phyloP scores from a whole-genome alignment of 1,284 basidiomycete species.

The Anthracocystis setariae region DNA sequence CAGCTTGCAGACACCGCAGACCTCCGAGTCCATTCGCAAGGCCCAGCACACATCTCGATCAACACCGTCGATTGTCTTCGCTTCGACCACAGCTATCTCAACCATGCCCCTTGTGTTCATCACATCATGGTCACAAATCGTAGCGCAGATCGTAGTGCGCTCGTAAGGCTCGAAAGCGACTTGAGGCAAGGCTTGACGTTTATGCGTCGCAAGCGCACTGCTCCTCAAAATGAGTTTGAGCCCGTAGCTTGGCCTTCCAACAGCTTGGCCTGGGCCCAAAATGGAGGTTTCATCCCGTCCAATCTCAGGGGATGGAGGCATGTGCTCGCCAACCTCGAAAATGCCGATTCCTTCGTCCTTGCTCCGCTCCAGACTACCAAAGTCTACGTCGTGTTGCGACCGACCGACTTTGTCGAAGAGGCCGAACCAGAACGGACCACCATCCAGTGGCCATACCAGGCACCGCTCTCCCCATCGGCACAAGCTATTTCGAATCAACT shows the following conservation, averaged over 20 bases:
- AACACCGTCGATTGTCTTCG: constrained; percentile 35
- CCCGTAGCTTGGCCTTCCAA: constrained; percentile 57
- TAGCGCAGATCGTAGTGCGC: constrained; percentile 30
- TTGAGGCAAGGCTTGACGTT: constrained; percentile 54
- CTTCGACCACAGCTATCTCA: constrained; percentile 58
- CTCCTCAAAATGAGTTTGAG: constrained; percentile 40
- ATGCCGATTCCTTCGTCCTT: constrained; percentile 53
- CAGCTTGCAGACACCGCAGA: constrained; percentile 33
- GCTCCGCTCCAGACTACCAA: constrained; percentile 47
- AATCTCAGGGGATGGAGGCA: constrained; percentile 62
- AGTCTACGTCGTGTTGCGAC: constrained; percentile 56
- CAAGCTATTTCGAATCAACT: constrained; percentile 16
- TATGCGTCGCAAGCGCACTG: constrained; percentile 53
- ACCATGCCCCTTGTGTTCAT: constrained; percentile 58
- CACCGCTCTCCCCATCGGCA: constrained; percentile 21
- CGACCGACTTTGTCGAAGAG: constrained; percentile 49
- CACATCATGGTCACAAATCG: constrained; percentile 48
- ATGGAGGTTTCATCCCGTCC: constrained; percentile 56
- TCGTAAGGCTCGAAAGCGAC: constrained; percentile 55
- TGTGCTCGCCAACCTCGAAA: constrained; percentile 60
- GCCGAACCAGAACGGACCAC: constrained; percentile 22
- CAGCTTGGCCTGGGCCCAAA: constrained; percentile 55
- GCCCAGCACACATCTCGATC: constrained; percentile 35
- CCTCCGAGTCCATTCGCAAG: constrained; percentile 30
- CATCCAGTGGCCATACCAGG: constrained; percentile 21